These are phyloP conservation scores for Hortaea werneckii DNA, from an alignment of 2,329 filamentous ascomycete species.

Conservation along the genomic window DNA sequence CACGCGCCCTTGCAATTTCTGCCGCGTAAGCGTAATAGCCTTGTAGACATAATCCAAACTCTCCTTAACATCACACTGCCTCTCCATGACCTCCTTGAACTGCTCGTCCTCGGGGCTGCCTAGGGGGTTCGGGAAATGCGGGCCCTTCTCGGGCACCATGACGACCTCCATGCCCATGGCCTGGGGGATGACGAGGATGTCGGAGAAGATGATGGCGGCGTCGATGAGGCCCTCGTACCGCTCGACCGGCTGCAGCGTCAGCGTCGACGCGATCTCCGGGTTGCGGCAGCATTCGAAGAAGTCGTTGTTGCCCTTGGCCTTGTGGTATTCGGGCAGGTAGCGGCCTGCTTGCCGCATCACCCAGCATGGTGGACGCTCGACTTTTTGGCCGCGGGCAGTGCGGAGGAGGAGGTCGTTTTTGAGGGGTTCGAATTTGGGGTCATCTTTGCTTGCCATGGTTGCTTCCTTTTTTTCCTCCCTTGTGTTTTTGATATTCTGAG, in stretches of 20 bases:
- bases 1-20: constrained; percentile 79
- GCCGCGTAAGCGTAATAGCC: constrained; percentile 80
- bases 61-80: constrained; percentile 70
- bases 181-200: constrained; percentile 95
- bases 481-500: background rate
- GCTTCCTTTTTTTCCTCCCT: background rate
- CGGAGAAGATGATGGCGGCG: constrained; percentile 96
- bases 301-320: constrained; percentile 80
- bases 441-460: background rate
- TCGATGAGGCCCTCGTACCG: constrained; percentile 85
- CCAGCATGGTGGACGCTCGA: constrained; percentile 93
- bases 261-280: constrained; percentile 81
- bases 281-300: constrained; percentile 97
- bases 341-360: constrained; percentile 98
- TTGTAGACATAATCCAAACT: constrained; percentile 93
- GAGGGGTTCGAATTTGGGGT: constrained; percentile 57
- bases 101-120: constrained; percentile 70
- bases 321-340: constrained; percentile 95
- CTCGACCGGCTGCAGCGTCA: constrained; percentile 91
- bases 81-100: constrained; percentile 65
- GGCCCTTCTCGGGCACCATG: constrained; percentile 96
- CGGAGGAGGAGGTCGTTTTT: constrained; percentile 89
- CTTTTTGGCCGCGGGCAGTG: constrained; percentile 78
- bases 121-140: constrained; percentile 82
- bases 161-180: constrained; percentile 98